A percentile compares a stretch with the other conserved stretches of the same genome.
Conservation (phyloP, 441 rosid species). For the Viola pubescens region DNA sequence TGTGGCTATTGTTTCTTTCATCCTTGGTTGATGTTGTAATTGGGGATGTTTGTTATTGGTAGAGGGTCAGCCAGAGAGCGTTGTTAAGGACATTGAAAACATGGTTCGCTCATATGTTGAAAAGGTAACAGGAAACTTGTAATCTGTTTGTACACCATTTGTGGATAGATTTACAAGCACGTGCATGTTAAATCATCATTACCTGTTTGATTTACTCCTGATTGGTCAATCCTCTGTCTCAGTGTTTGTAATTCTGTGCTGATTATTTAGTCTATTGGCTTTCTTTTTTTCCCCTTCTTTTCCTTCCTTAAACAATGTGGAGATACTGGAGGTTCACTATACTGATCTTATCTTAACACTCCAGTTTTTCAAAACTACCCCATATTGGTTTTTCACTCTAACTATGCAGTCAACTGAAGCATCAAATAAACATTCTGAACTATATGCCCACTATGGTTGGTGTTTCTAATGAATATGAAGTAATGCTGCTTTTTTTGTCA, state of each 20-base stretch:
- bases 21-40: constrained; percentile 7
- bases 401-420: no score
- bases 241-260: no score
- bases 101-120: constrained; percentile 85
- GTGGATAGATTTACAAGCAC: neutral
- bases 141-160: neutral
- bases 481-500: neutral
- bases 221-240: no score
- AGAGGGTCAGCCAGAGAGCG: constrained; percentile 83
- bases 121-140: constrained; percentile 38
- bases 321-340: no score
- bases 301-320: no score
- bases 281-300: no score
- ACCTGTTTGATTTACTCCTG: no score
- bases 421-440: no score
- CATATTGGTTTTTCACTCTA: no score
- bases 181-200: no score
- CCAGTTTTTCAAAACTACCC: neutral
- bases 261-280: no score
- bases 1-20: neutral
- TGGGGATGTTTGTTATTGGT: constrained; percentile 17
- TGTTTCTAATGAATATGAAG: neutral
- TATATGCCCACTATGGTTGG: neutral
- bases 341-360: no score
- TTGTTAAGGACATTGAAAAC: constrained; percentile 64